Evolutionary conservation across 1,284 basidiomycete genomes (phyloP), one percentile per base, ranked within the genome.

Genomic region (Ceratobasidium sp.): DNA sequence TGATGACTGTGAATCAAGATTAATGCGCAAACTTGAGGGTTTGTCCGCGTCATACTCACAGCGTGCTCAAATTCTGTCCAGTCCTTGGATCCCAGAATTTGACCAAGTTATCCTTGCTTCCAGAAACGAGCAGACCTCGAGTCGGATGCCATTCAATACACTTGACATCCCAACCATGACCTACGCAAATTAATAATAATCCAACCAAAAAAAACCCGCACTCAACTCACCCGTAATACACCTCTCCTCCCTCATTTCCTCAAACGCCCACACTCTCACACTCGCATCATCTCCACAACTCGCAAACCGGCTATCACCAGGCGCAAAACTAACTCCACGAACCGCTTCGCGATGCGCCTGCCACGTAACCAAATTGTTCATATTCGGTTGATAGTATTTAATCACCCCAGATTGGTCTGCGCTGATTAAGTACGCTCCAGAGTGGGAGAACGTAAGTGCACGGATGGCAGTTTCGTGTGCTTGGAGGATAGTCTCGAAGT

Each of bases 61-160:
- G 84, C 0, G 96, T 97, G 5, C 94, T 94, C 11, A 98, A 88
- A 47, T 92, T 91, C 5, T 94, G 95, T 47, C 92, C 94, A 10
- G 93, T 94, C 56, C 96, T 88, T 7, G 97, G 98, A 85, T 99
- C 97, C 97, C 97, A 99, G 84, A 99, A 99, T 82, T 99, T 99
- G 84, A 99, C 96, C 80, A 96, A 90, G 84, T 99, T 98, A 84
- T 99, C 98, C 85, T 99, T 99, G 82, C 94, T 94, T 33, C 98
- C 97, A 0, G 94, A 96, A 1, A 94, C 95, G 23, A 99, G 89
- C 6, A 99, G 86, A 2, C 97, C 97, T 84, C 99, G 98, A 2
- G 92, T 95, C 3, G 96, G 95, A 84, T 99, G 97, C 97, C 97
- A 99, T 85, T 98, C 94, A 1, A 99, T 95, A 81, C 96, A 98